phyloP scores from a whole-genome alignment of 148 eudicot species.

The Chenopodium album region DNA sequence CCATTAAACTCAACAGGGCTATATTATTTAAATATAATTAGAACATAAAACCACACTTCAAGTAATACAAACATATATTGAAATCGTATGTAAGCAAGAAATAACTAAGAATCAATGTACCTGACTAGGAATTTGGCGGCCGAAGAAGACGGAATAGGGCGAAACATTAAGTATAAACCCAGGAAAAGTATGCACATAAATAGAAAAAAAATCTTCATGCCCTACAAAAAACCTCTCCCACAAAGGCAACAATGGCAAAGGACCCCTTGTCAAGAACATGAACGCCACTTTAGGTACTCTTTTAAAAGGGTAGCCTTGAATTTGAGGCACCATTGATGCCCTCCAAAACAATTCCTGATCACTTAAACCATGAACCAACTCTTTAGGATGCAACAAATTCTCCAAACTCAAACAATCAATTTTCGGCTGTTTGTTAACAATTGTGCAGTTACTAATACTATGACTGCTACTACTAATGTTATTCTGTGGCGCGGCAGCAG shows the following conservation, averaged over 20 bases:
- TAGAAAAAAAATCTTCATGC: constrained; percentile 50
- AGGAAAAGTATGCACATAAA: constrained; percentile 70
- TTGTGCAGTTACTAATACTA: constrained; percentile 20
- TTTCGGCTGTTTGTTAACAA: constrained; percentile 8
- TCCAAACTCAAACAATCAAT: constrained; percentile 46
- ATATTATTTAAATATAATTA: background rate
- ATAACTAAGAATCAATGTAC: constrained; percentile 27
- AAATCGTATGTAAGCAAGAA: background rate
- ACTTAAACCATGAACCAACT: constrained; percentile 47
- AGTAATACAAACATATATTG: background rate
- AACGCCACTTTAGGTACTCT: constrained; percentile 75
- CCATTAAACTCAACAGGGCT: background rate
- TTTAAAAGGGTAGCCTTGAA: constrained; percentile 50
- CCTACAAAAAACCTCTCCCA: constrained; percentile 89
- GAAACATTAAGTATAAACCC: constrained; percentile 53
- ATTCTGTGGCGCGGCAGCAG: background rate
- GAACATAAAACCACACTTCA: background rate
- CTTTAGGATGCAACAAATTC: constrained; percentile 39
- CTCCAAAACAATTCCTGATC: constrained; percentile 80
- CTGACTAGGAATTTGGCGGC: constrained; percentile 73
- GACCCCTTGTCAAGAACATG: constrained; percentile 78
- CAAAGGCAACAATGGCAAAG: constrained; percentile 62
- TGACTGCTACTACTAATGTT: background rate
- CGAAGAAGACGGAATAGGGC: constrained; percentile 58
- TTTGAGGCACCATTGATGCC: constrained; percentile 71